Evolutionary conservation across 352 stramenopile species (phyloP).

Genomic region (Globisporangium alternatum): DNA sequence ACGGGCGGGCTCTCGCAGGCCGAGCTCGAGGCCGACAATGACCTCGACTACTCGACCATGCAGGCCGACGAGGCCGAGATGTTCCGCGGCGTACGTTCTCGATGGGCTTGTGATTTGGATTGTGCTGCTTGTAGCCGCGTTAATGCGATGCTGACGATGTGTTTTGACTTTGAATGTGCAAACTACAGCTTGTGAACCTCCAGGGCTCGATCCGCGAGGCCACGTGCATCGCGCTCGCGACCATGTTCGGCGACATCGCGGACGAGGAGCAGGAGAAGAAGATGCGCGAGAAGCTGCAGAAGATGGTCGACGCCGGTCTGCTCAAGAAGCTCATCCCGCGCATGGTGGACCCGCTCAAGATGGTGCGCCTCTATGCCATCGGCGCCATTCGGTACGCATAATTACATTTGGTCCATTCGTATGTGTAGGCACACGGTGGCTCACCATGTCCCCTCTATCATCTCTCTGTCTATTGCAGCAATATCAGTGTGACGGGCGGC

Average conservation of each 20-base stretch:
- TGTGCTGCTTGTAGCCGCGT: not conserved
- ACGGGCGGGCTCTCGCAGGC: conserved; percentile 52
- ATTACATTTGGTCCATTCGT: not conserved
- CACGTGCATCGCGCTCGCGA: conserved; percentile 81
- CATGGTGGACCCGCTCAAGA: conserved; percentile 79
- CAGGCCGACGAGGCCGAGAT: conserved; percentile 58
- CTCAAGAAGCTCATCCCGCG: conserved; percentile 80
- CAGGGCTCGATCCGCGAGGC: conserved; percentile 82
- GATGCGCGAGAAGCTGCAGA: conserved; percentile 57
- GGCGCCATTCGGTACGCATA: conserved; percentile 52
- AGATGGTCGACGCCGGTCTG: conserved; percentile 77
- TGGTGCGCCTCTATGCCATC: conserved; percentile 81
- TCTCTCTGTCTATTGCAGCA: conserved; percentile 26
- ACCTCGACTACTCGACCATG: conserved; percentile 44
- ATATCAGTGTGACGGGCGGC: conserved; percentile 86
- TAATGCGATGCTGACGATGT: conserved; percentile 1
- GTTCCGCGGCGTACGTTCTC: conserved; percentile 52
- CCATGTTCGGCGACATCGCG: conserved; percentile 75
- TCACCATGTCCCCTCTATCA: not conserved
- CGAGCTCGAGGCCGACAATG: conserved; percentile 47
- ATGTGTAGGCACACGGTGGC: not conserved
- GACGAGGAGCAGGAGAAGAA: conserved; percentile 60
- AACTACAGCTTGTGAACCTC: conserved; percentile 50
- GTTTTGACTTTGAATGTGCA: not conserved
- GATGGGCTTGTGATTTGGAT: not conserved